Conservation (phyloP, 2,329 filamentous ascomycete species). For the Phyllosticta citribraziliensis region DNA sequence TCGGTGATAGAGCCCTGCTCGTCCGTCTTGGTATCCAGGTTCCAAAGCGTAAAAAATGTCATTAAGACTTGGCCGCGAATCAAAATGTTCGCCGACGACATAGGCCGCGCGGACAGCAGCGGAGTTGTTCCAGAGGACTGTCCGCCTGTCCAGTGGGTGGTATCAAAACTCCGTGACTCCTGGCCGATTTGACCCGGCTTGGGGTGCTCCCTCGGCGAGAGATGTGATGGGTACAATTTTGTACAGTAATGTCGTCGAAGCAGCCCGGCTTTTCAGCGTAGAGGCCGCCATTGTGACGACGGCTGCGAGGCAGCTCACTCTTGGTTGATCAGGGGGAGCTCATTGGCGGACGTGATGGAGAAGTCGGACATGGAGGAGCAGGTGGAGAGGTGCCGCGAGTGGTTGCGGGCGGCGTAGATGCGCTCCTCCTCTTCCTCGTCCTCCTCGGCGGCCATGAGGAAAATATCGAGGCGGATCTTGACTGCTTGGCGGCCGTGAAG, state of each 20-base stretch:
- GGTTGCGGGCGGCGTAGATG: background rate
- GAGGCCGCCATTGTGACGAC: background rate
- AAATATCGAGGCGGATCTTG: slow-evolving; percentile 3
- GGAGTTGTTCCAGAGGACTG: too few relatives aligned
- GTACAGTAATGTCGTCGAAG: background rate
- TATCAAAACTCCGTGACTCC: too few relatives aligned
- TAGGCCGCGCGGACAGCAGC: too few relatives aligned
- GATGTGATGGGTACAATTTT: too few relatives aligned
- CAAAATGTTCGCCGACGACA: too few relatives aligned
- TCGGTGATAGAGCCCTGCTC: too few relatives aligned
- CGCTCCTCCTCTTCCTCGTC: background rate
- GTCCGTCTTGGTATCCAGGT: too few relatives aligned
- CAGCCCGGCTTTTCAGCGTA: background rate
- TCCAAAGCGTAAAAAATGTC: too few relatives aligned
- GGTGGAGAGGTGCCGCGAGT: background rate
- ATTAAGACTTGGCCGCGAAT: too few relatives aligned
- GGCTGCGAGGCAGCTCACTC: background rate
- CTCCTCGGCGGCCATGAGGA: slow-evolving; percentile 4
- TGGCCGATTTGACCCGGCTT: too few relatives aligned
- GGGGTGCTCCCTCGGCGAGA: too few relatives aligned
- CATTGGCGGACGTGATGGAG: slow-evolving; percentile 1
- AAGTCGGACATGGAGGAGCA: slow-evolving; percentile 3
- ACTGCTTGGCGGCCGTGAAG: slow-evolving; percentile 8
- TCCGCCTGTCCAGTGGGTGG: too few relatives aligned
- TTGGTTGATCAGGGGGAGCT: background rate